Conservation (phyloP, 768 basidiomycete genomes). For the Lentinula aciculospora region DNA sequence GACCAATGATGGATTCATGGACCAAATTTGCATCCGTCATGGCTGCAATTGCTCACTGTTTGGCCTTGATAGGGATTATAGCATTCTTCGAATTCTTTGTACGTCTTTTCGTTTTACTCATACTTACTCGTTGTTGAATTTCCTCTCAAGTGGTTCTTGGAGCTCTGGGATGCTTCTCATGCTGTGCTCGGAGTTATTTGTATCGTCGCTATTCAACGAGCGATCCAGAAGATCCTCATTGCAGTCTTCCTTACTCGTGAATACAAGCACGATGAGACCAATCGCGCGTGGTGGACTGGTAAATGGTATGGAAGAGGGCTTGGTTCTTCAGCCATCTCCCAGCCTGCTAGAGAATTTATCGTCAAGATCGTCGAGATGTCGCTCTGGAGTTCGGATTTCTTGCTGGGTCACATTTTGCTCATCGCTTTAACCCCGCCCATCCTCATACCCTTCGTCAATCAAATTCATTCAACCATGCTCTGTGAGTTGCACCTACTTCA, state of each 20-base stretch:
- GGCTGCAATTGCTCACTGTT: slow-evolving; percentile 85
- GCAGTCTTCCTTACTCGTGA: slow-evolving; percentile 93
- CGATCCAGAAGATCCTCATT: slow-evolving; percentile 91
- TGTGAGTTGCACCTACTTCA: slow-evolving; percentile 45
- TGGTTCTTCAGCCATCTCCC: slow-evolving; percentile 87
- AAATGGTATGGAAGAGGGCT: slow-evolving; percentile 96
- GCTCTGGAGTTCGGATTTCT: slow-evolving; percentile 93
- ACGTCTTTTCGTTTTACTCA: slow-evolving; percentile 35
- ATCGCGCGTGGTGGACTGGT: slow-evolving; percentile 99
- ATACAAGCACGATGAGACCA: slow-evolving; percentile 98
- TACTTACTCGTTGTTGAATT: slow-evolving; percentile 15
- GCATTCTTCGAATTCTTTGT: slow-evolving; percentile 97
- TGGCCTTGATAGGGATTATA: slow-evolving; percentile 75
- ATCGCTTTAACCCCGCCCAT: slow-evolving; percentile 83
- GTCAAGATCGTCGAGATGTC: slow-evolving; percentile 99
- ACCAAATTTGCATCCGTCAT: slow-evolving; percentile 87
- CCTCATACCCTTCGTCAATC: slow-evolving; percentile 83
- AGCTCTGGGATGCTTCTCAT: slow-evolving; percentile 95
- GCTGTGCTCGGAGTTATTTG: slow-evolving; percentile 91
- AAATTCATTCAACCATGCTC: slow-evolving; percentile 87
- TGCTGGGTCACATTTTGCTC: slow-evolving; percentile 78
- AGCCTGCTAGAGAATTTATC: slow-evolving; percentile 94
- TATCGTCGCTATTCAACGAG: slow-evolving; percentile 85
- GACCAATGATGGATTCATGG: slow-evolving; percentile 83
- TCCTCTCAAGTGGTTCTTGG: slow-evolving; percentile 79